These are phyloP conservation scores for Rhododendron simsii DNA, from an alignment of 148 eudicot genomes.

Conservation along the genomic window DNA sequence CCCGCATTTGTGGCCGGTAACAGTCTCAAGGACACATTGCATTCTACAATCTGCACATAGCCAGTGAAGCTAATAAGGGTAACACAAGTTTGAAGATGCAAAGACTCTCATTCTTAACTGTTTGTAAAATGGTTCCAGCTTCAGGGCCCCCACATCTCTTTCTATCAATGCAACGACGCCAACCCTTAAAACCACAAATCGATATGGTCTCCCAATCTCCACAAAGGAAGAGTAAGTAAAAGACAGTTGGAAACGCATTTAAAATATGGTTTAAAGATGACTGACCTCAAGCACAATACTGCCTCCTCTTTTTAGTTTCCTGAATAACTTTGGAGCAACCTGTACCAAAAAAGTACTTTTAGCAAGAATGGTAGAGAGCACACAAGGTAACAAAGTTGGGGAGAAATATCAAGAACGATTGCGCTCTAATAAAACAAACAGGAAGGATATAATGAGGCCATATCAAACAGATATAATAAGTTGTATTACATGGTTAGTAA, in stretches of 20 bases:
- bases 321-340: background rate
- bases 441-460: background rate
- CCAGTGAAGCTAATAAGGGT: background rate
- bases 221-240: background rate
- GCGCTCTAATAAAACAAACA: background rate
- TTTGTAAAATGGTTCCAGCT: background rate
- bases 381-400: background rate
- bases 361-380: background rate
- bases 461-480: background rate
- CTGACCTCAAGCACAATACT: background rate
- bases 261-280: background rate
- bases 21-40: background rate
- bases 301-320: background rate
- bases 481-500: background rate
- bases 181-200: background rate
- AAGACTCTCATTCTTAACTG: background rate
- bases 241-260: background rate
- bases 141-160: background rate
- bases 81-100: background rate
- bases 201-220: background rate
- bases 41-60: background rate
- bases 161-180: background rate
- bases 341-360: background rate
- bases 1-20: background rate
- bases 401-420: background rate